Evolutionary conservation across 169 alveolate species (phyloP).

Genomic region (Cryptosporidium xiaoi): DNA sequence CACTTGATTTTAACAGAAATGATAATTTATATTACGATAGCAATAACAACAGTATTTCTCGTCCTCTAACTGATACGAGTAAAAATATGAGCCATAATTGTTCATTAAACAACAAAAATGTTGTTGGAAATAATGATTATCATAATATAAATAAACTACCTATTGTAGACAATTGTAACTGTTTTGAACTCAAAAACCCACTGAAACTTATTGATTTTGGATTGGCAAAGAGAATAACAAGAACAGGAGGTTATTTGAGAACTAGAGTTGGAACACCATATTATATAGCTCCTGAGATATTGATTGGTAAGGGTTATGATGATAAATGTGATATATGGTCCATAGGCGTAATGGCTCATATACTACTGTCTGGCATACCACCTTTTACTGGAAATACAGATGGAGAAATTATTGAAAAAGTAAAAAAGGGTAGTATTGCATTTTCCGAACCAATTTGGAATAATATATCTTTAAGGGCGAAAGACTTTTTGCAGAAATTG

Average conservation of each 20-base stretch:
- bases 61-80: no score
- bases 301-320: conserved; percentile 87
- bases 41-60: not conserved
- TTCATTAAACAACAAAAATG: no score
- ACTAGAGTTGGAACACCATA: conserved; percentile 89
- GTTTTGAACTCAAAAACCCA: conserved; percentile 68
- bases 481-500: conserved; percentile 66
- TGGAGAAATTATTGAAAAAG: conserved; percentile 56
- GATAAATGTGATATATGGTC: conserved; percentile 94
- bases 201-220: conserved; percentile 82
- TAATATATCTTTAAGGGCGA: conserved; percentile 70
- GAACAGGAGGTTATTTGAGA: conserved; percentile 78
- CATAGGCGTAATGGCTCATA: conserved; percentile 91
- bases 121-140: not conserved
- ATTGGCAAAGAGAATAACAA: conserved; percentile 79
- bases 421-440: conserved; percentile 37
- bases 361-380: conserved; percentile 90
- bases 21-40: not conserved
- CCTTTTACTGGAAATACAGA: conserved; percentile 80
- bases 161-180: not conserved
- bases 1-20: not conserved
- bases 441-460: conserved; percentile 71
- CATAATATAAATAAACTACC: not conserved
- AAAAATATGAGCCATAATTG: no score
- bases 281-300: conserved; percentile 94